phyloP scores from a whole-genome alignment of 176 grass and related monocot species.

The Tuctoria greenei region DNA sequence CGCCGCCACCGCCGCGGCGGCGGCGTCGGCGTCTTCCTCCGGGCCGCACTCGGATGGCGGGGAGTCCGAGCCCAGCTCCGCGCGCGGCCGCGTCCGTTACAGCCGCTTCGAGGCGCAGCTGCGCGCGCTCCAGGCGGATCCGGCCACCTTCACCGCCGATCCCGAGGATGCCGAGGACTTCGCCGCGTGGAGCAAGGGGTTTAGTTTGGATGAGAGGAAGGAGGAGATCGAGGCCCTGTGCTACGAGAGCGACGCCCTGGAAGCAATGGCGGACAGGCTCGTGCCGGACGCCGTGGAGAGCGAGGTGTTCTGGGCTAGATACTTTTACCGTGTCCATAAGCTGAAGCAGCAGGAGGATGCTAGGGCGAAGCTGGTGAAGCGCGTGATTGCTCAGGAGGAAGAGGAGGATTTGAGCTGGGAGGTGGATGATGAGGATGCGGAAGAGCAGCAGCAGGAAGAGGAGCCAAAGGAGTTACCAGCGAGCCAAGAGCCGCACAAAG shows the following conservation, averaged over 20 bases:
- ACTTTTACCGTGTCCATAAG: slow-evolving; percentile 76
- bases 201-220: slow-evolving; percentile 60
- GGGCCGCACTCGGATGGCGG: slow-evolving; percentile 26
- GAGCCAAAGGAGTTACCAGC: slow-evolving; percentile 17
- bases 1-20: slow-evolving; percentile 11
- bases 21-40: slow-evolving; percentile 8
- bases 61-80: slow-evolving; percentile 42
- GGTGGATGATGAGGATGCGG: slow-evolving; percentile 53
- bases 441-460: slow-evolving; percentile 36
- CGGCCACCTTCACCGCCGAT: slow-evolving; percentile 64
- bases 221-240: slow-evolving; percentile 76
- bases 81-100: slow-evolving; percentile 47
- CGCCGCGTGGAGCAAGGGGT: slow-evolving; percentile 58
- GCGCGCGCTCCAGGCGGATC: slow-evolving; percentile 71
- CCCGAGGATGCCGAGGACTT: slow-evolving; percentile 80
- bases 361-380: slow-evolving; percentile 76
- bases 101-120: slow-evolving; percentile 77
- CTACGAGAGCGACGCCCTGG: slow-evolving; percentile 57
- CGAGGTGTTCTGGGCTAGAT: slow-evolving; percentile 74
- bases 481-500: slow-evolving; percentile 21
- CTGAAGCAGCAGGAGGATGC: slow-evolving; percentile 82
- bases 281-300: slow-evolving; percentile 63
- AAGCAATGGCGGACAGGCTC: slow-evolving; percentile 59
- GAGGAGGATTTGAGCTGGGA: slow-evolving; percentile 94
- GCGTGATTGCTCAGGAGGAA: slow-evolving; percentile 62